A percentile compares a stretch with the other conserved stretches of the same genome.
These are phyloP conservation scores for Candida coquimbonensis DNA, from an alignment of 805 yeast genomes.

Conservation along the genomic window DNA sequence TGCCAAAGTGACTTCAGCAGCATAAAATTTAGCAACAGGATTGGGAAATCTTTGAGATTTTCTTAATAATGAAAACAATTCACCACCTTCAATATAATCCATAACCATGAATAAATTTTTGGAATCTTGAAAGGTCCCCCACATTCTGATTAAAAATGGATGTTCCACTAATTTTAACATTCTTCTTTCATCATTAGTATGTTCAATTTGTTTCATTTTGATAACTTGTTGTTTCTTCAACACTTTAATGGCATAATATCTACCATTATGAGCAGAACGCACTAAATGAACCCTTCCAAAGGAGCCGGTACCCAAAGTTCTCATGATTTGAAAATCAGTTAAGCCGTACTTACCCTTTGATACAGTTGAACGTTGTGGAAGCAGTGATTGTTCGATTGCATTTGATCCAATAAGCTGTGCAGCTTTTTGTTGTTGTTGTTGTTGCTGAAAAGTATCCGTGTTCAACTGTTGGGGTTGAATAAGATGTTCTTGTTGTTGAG, in stretches of 20 bases:
- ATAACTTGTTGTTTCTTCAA: constrained; percentile 83
- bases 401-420: background rate
- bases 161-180: constrained; percentile 83
- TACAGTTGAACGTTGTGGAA: constrained; percentile 22
- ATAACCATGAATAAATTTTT: constrained; percentile 84
- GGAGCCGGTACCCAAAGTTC: constrained; percentile 93
- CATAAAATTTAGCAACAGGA: constrained; percentile 94
- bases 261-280: constrained; percentile 79
- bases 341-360: constrained; percentile 68
- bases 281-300: constrained; percentile 93
- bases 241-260: constrained; percentile 90
- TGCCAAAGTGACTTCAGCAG: constrained; percentile 83
- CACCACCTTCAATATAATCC: constrained; percentile 98
- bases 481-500: background rate
- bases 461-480: background rate
- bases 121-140: constrained; percentile 95
- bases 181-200: constrained; percentile 89
- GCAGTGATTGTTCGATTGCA: constrained; percentile 15
- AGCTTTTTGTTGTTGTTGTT: constrained; percentile 4
- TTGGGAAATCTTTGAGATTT: constrained; percentile 89
- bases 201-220: constrained; percentile 90
- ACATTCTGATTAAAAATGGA: constrained; percentile 86
- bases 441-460: background rate
- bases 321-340: constrained; percentile 71
- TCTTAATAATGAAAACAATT: constrained; percentile 75